A percentile compares a stretch with the other conserved stretches of the same genome.
These are phyloP conservation scores for Boletus tylopilopsis DNA, from an alignment of 768 basidiomycete species.

Conservation along the genomic window DNA sequence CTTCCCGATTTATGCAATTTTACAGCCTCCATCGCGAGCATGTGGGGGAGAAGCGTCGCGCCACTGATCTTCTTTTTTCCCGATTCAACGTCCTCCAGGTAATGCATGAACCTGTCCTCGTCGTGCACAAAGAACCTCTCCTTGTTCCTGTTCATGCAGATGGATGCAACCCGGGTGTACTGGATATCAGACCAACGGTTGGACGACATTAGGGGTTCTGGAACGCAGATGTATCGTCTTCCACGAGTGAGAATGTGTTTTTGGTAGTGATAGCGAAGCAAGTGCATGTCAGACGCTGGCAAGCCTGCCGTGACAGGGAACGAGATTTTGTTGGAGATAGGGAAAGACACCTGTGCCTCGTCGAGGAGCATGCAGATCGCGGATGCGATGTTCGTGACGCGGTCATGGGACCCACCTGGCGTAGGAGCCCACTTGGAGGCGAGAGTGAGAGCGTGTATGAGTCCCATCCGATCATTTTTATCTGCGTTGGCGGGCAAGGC, in stretches of 20 bases:
- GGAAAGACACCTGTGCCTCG: slow-evolving; percentile 26
- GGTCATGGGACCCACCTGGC: slow-evolving; percentile 55
- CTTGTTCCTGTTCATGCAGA: slow-evolving; percentile 60
- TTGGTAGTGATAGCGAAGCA: slow-evolving; percentile 56
- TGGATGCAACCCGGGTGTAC: slow-evolving; percentile 57
- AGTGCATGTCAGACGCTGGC: slow-evolving; percentile 32
- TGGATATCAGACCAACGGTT: slow-evolving; percentile 54
- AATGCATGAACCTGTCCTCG: slow-evolving; percentile 51
- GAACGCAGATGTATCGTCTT: slow-evolving; percentile 40
- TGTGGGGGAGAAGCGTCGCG: slow-evolving; percentile 64
- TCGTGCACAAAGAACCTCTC: slow-evolving; percentile 56
- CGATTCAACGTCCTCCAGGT: slow-evolving; percentile 51
- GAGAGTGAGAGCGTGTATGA: slow-evolving; percentile 40
- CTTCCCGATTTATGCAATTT: not conserved
- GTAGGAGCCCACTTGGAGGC: slow-evolving; percentile 73
- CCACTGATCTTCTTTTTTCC: slow-evolving; percentile 59
- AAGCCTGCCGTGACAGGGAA: slow-evolving; percentile 26
- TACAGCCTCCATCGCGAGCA: slow-evolving; percentile 44
- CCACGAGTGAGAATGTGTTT: slow-evolving; percentile 59
- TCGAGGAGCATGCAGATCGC: slow-evolving; percentile 57
- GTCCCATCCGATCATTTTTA: slow-evolving; percentile 8
- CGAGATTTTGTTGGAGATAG: slow-evolving; percentile 9
- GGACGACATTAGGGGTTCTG: slow-evolving; percentile 62
- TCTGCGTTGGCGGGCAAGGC: slow-evolving; percentile 31
- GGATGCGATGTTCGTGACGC: slow-evolving; percentile 59